Conservation (phyloP, 2,329 filamentous ascomycete species). For the Dactylonectria estremocensis region DNA sequence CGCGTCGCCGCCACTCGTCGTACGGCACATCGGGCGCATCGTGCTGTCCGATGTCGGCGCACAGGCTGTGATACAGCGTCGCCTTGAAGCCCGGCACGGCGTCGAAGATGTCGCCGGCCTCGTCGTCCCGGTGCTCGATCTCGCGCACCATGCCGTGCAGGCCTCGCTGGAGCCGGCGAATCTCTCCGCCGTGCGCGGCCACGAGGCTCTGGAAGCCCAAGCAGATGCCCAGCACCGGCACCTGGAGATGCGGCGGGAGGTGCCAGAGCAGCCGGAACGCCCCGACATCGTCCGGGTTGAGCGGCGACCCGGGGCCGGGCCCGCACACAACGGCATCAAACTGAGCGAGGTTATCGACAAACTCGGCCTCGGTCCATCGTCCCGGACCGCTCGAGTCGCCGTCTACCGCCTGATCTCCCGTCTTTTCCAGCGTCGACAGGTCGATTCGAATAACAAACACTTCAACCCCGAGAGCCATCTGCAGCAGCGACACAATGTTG, state of each 20-base stretch:
- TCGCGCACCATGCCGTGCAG: slow-evolving; percentile 85
- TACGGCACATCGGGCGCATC: slow-evolving; percentile 31
- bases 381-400: slow-evolving; percentile 15
- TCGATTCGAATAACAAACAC: slow-evolving; percentile 66
- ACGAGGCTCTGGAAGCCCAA: slow-evolving; percentile 90
- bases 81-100: slow-evolving; percentile 74
- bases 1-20: slow-evolving; percentile 36
- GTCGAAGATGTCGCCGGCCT: slow-evolving; percentile 73
- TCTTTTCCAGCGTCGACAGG: slow-evolving; percentile 64
- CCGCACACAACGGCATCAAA: slow-evolving; percentile 93
- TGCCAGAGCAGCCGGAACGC: slow-evolving; percentile 85
- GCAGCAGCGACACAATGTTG: slow-evolving; percentile 89
- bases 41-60: slow-evolving; percentile 69
- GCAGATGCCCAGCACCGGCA: slow-evolving; percentile 91
- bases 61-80: slow-evolving; percentile 82
- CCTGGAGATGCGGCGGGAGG: slow-evolving; percentile 68
- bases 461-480: slow-evolving; percentile 76
- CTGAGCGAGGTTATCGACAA: slow-evolving; percentile 58
- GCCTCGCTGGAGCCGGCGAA: slow-evolving; percentile 78
- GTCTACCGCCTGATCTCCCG: slow-evolving; percentile 46
- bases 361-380: slow-evolving; percentile 62
- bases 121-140: slow-evolving; percentile 69
- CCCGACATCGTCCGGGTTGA: slow-evolving; percentile 81
- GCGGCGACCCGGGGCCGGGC: slow-evolving; percentile 89
- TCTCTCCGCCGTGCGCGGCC: slow-evolving; percentile 75